Base-by-base conservation (phyloP, 2,329 filamentous ascomycete genomes). In the Leptographium procerum region DNA sequence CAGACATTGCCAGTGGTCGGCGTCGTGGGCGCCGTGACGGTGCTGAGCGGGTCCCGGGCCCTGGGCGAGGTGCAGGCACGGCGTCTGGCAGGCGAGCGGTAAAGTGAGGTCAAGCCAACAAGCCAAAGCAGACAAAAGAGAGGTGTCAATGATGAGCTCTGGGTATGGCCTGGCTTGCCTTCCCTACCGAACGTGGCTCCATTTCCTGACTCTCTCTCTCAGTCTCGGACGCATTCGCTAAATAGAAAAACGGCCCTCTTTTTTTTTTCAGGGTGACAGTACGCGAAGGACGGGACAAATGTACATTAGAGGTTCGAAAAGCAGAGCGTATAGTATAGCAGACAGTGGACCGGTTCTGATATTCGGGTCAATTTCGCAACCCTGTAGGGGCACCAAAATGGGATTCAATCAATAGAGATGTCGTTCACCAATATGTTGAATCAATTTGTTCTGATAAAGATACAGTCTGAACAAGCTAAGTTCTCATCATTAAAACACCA, bases 51-150 rank as follows among this genome's bases (percentile, higher is more conserved):
- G 59, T 91, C 87, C 69, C 86, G 91, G 71, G 94, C 94, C 6
- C 77, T 99, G 65, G 88, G 89, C 55, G 94, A 99, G 77, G 92
- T 99, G 33, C 94, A 96, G 76, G 84, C 86, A 67, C 83, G 94
- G 64, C 84, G 94, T 59, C 75, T 96, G 66, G 87, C 88, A 26
- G 91, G 91, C 4, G 76, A 85, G 74, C 75, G 79, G 68, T 83
- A 71, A 19, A 40, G 24, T 34, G 29, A 10, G 3, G 71, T 4
- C n/a, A 16, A 33, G 22, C 47, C n/a, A n/a, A n/a, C n/a, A n/a
- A n/a, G n/a, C n/a, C n/a, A n/a, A 47, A 48, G 53, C 14, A 31
- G 13, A 33, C 1, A 2, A 13, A 24, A 10, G 28, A 55, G 22
- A 34, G 14, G 50, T n/a, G 13, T 13, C 8, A 34, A 34, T 8